phyloP scores from a whole-genome alignment of 306 rosid genomes.

The Betula pendula region DNA sequence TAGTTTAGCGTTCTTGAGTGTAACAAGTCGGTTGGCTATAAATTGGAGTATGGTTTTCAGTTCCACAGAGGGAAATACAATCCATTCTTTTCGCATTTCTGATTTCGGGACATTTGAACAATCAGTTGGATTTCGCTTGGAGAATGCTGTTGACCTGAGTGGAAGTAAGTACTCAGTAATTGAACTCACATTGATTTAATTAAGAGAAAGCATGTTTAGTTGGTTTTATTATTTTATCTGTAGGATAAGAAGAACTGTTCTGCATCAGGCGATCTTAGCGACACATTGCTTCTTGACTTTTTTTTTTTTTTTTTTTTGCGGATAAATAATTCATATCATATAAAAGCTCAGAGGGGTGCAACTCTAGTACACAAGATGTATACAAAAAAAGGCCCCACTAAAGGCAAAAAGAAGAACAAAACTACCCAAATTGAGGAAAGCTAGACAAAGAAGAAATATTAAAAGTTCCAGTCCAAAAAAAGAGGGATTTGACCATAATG shows the following conservation, averaged over 20 bases:
- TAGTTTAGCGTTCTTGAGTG: background rate
- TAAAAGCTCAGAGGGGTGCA: too few relatives aligned
- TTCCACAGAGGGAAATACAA: constrained; percentile 32
- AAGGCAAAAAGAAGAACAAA: too few relatives aligned
- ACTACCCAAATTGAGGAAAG: too few relatives aligned
- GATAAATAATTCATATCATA: too few relatives aligned
- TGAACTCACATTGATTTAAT: background rate
- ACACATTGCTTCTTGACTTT: background rate
- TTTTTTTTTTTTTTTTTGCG: too few relatives aligned
- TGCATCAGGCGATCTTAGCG: constrained; percentile 15
- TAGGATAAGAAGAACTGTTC: constrained; percentile 1
- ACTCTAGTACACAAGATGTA: too few relatives aligned
- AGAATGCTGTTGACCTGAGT: constrained; percentile 38
- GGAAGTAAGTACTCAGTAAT: constrained; percentile 41
- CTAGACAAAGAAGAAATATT: too few relatives aligned
- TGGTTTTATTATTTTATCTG: background rate
- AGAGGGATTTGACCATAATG: too few relatives aligned
- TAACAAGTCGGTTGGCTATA: constrained; percentile 9
- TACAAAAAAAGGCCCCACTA: too few relatives aligned
- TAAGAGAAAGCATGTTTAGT: constrained; percentile 16
- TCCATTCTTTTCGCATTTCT: constrained; percentile 44
- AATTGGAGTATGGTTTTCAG: constrained; percentile 36
- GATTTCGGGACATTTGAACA: constrained; percentile 52
- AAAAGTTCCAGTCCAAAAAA: too few relatives aligned
- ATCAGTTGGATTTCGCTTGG: constrained; percentile 32